phyloP scores from a whole-genome alignment of 352 stramenopile genomes.

The Phytophthora ramorum region DNA sequence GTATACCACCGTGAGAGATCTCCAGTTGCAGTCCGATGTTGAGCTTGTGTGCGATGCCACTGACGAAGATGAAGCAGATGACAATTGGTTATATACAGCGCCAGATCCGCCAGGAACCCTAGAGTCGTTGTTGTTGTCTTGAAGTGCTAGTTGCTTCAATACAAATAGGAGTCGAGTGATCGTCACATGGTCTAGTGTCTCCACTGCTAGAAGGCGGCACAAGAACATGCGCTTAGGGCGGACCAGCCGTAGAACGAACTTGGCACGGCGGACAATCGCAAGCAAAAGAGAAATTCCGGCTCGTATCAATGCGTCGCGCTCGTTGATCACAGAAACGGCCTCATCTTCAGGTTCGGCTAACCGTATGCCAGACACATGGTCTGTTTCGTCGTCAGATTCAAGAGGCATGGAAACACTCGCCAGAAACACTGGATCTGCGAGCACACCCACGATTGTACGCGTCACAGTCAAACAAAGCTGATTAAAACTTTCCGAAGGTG shows the following conservation, averaged over 20 bases:
- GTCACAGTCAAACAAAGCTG: slow-evolving; percentile 57
- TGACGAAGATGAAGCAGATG: slow-evolving; percentile 25
- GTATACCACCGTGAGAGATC: slow-evolving; percentile 71
- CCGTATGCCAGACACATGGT: slow-evolving; percentile 23
- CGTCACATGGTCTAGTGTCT: slow-evolving; percentile 81
- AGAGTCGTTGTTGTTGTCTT: slow-evolving; percentile 37
- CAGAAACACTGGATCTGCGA: slow-evolving; percentile 65
- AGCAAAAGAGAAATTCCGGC: slow-evolving; percentile 77
- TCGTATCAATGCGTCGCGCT: slow-evolving; percentile 70
- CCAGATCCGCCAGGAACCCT: slow-evolving; percentile 2
- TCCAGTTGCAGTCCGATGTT: slow-evolving; percentile 69
- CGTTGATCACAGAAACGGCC: slow-evolving; percentile 64
- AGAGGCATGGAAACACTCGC: slow-evolving; percentile 47
- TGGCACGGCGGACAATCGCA: slow-evolving; percentile 69
- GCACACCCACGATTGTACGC: slow-evolving; percentile 58
- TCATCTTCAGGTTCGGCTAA: slow-evolving; percentile 66
- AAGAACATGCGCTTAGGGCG: slow-evolving; percentile 78
- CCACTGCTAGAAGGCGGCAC: slow-evolving; percentile 71
- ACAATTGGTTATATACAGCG: slow-evolving; percentile 10
- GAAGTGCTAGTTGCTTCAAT: slow-evolving; percentile 65
- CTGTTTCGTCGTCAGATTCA: slow-evolving; percentile 38
- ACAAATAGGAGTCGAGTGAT: slow-evolving; percentile 67
- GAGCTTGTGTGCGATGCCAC: slow-evolving; percentile 32
- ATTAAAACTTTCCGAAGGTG: slow-evolving; percentile 69
- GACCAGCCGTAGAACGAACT: slow-evolving; percentile 70